Conservation (phyloP, 148 eudicot genomes). For the Rhododendron ovatum region DNA sequence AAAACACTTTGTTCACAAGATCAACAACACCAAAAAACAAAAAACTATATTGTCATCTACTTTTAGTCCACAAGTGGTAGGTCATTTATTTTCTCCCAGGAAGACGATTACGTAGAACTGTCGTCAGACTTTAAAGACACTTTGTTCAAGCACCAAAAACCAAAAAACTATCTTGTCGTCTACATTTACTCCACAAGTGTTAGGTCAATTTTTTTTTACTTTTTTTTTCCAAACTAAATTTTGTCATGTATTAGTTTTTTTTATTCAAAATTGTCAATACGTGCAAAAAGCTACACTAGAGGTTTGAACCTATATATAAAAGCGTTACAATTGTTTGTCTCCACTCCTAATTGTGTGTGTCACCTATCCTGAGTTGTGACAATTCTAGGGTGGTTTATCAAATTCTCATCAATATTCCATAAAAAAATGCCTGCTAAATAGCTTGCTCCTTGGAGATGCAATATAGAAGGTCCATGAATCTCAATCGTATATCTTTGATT, state of each 20-base stretch:
- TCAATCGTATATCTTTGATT: not conserved
- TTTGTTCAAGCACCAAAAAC: too few species aligned
- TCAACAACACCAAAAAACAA: too few species aligned
- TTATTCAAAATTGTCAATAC: too few species aligned
- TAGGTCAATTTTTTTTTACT: too few species aligned
- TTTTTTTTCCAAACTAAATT: not conserved
- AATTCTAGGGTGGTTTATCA: not conserved
- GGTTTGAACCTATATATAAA: not conserved
- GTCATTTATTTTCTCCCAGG: too few species aligned
- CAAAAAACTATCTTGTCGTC: too few species aligned
- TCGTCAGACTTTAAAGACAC: too few species aligned
- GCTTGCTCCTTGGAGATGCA: not conserved
- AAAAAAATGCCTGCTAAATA: not conserved
- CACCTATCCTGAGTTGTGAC: not conserved
- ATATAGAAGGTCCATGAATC: not conserved
- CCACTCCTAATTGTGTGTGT: not conserved
- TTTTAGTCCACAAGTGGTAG: too few species aligned
- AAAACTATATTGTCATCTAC: too few species aligned
- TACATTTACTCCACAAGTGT: too few species aligned
- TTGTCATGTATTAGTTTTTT: not conserved
- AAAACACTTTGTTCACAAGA: not conserved
- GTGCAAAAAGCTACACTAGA: not conserved
- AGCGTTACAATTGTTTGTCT: not conserved
- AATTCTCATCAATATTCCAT: not conserved
- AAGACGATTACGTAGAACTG: too few species aligned